A percentile compares a stretch with the other conserved stretches of the same genome.
Conservation (phyloP, 345 rosid genomes). For the Litchi chinensis region DNA sequence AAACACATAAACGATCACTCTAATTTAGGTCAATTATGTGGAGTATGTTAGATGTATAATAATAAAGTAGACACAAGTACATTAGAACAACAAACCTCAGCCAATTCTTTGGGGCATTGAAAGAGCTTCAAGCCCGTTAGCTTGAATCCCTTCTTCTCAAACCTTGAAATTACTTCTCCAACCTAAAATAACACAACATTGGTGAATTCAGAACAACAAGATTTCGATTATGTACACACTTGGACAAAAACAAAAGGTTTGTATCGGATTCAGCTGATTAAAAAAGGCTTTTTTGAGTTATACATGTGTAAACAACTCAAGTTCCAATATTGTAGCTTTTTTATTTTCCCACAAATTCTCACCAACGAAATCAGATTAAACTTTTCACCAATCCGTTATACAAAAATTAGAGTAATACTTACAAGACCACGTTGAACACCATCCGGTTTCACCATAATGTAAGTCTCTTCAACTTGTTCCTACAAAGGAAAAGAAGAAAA, state of each 20-base stretch:
- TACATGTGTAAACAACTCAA: not conserved
- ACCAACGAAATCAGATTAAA: not conserved
- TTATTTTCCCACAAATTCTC: not conserved
- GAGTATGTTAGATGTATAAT: not conserved
- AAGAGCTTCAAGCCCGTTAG: slow-evolving; percentile 85
- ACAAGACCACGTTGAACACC: slow-evolving; percentile 96
- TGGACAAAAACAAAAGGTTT: not conserved
- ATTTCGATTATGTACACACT: not conserved
- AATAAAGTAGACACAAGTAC: not conserved
- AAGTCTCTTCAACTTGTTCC: slow-evolving; percentile 85
- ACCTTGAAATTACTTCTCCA: slow-evolving; percentile 93
- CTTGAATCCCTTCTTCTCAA: slow-evolving; percentile 94
- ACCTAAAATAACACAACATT: slow-evolving; percentile 49
- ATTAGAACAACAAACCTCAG: slow-evolving; percentile 60
- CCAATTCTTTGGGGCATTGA: slow-evolving; percentile 80
- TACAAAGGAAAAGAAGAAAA: slow-evolving; percentile 28
- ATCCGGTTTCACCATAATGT: slow-evolving; percentile 94
- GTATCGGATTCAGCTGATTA: not conserved
- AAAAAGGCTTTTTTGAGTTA: not conserved
- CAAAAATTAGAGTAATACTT: slow-evolving; percentile 29
- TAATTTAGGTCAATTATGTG: not conserved
- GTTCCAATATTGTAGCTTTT: slow-evolving; percentile 5
- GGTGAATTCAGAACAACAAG: slow-evolving; percentile 7
- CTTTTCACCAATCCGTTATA: not conserved
- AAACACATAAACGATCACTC: not conserved